Evolutionary conservation across 805 yeast species (phyloP).

Genomic region (Lachancea sp.): DNA sequence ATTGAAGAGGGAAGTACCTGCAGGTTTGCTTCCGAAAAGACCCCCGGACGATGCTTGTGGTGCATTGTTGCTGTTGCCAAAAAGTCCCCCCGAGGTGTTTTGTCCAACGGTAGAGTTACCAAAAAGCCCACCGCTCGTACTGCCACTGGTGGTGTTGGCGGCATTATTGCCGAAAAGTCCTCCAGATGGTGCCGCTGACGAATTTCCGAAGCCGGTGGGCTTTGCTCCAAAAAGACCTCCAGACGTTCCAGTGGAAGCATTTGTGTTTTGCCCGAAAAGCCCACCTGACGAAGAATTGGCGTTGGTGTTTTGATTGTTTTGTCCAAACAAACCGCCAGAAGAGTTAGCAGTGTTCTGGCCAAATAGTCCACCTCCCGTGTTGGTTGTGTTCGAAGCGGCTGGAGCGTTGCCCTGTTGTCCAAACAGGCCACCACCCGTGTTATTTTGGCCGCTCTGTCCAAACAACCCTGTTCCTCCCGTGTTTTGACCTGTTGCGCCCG

Average conservation of each 20-base stretch:
- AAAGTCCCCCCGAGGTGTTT: constrained; percentile 20
- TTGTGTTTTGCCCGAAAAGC: constrained; percentile 26
- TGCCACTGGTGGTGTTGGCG: constrained; percentile 29
- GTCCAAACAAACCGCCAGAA: constrained; percentile 23
- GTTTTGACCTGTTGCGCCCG: background rate
- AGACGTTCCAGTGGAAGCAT: constrained; percentile 1
- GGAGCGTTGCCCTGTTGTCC: constrained; percentile 20
- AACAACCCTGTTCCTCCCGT: background rate
- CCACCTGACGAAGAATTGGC: background rate
- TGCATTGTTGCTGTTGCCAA: constrained; percentile 11
- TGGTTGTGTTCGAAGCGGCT: constrained; percentile 5
- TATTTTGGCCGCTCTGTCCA: constrained; percentile 5
- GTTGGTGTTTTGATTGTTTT: constrained; percentile 25
- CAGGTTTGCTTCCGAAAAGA: constrained; percentile 33
- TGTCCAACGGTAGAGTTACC: constrained; percentile 29
- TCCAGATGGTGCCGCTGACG: constrained; percentile 14
- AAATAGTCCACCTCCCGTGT: constrained; percentile 32
- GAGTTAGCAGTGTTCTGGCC: constrained; percentile 27
- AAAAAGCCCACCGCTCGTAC: constrained; percentile 27
- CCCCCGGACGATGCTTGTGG: constrained; percentile 9
- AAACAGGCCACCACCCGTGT: constrained; percentile 29
- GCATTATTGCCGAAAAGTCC: constrained; percentile 18
- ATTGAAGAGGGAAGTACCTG: constrained; percentile 34
- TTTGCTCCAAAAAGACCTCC: constrained; percentile 36
- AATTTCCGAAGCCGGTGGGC: constrained; percentile 4